Percentiles rank a stretch among this genome's conserved stretches.
These are phyloP conservation scores for Eucalyptus cloeziana DNA, from an alignment of 345 rosid genomes.

Conservation along the genomic window DNA sequence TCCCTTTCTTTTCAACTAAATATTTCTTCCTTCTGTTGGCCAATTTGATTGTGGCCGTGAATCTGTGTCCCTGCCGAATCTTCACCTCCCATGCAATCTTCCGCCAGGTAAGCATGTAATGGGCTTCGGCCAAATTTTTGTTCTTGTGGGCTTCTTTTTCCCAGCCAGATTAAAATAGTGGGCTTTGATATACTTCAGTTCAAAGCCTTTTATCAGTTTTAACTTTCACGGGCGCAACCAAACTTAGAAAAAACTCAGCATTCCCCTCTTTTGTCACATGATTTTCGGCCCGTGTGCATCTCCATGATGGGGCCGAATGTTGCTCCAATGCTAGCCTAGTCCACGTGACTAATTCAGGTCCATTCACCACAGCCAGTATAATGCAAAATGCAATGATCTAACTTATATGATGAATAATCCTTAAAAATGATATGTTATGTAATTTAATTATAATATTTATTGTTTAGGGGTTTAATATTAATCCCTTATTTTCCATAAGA, in stretches of 20 bases:
- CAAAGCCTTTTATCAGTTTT: not conserved
- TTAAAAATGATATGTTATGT: not conserved
- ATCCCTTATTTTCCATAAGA: fast-evolving
- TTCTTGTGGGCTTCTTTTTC: not conserved
- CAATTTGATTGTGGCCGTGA: not conserved
- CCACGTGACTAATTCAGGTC: not conserved
- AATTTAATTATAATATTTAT: no score
- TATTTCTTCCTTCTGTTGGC: not conserved
- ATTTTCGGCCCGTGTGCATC: not conserved
- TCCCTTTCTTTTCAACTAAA: not conserved
- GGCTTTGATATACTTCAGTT: not conserved
- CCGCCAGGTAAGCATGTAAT: not conserved
- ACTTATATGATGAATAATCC: not conserved
- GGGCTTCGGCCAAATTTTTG: not conserved
- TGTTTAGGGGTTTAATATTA: no score
- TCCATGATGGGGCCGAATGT: not conserved
- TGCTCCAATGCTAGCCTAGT: not conserved
- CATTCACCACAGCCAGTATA: not conserved
- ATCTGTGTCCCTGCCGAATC: not conserved
- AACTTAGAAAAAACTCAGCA: not conserved
- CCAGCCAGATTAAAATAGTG: not conserved
- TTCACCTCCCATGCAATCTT: not conserved
- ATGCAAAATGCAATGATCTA: not conserved
- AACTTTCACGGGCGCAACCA: not conserved
- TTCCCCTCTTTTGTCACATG: not conserved